Evolutionary conservation across 176 grass and related monocot species (phyloP), one percentile per base, ranked within the genome.

Genomic region (Echinochloa phyllopogon): DNA sequence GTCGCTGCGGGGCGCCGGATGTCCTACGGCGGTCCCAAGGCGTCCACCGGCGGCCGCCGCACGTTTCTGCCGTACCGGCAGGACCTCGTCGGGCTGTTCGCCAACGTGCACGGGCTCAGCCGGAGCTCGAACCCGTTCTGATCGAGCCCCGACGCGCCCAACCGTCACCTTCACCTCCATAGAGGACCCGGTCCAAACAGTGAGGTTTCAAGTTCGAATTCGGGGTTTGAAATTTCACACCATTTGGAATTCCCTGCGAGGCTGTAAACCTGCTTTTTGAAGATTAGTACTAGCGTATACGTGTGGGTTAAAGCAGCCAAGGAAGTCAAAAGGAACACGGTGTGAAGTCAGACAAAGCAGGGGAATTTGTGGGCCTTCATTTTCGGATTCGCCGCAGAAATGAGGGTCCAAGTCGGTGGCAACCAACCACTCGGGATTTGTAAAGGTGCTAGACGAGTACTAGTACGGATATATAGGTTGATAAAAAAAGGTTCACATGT

Each of bases 1-100:
- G 66, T 88, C 23, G 69, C 85, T 12, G 91, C 87, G 33, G 65
- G 63, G 25, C 87, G 91, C 38, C 75, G 79, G 43, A 38, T 87
- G 50, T 90, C 83, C 45, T 95, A 92, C 75, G 87, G 89, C 80
- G 13, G 23, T 20, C 29, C 36, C 33, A 92, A 74, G 87, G 21
- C 65, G 4, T 48, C 72, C 52, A 17, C 78, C 41, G 81, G 79
- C 41, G 56, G 15, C 21, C 82, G 93, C 44, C 90, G 79, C n/a
- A 94, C 96, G 83, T 98, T 95, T 69, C 66, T 98, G 50, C 96
- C 93, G 15, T 92, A 92, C 79, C 86, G 88, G 48, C 87, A 74
- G 69, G 79, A 86, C 17, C 82, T 92, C 78, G 15, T 94, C 6
- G 92, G 89, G 2, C 65, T 94, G 42, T 92, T 92, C 78, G 85